Conservation (phyloP, 352 stramenopile genomes). For the Phytophthora sp. region DNA sequence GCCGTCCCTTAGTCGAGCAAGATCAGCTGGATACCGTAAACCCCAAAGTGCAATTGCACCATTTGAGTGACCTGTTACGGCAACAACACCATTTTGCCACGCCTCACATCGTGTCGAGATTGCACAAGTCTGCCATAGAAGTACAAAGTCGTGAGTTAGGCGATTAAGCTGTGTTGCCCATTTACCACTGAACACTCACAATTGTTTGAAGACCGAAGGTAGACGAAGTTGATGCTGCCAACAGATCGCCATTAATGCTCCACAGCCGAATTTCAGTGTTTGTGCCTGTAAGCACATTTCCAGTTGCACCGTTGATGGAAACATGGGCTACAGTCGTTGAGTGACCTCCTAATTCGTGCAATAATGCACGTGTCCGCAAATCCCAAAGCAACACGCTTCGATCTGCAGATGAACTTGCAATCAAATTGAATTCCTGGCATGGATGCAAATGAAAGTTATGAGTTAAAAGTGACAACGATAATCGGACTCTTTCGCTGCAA, state of each 20-base stretch:
- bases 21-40: conserved; percentile 62
- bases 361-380: conserved; percentile 56
- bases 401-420: conserved; percentile 66
- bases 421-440: conserved; percentile 64
- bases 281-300: conserved; percentile 65
- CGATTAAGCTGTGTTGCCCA: no score
- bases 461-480: no score
- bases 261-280: conserved; percentile 63
- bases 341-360: conserved; percentile 71
- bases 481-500: no score
- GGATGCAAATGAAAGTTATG: not conserved
- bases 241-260: conserved; percentile 82
- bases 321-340: conserved; percentile 51
- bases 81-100: conserved; percentile 76
- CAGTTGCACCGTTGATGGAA: conserved; percentile 72
- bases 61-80: conserved; percentile 71
- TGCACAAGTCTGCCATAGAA: conserved; percentile 58
- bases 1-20: conserved; percentile 40
- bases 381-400: conserved; percentile 75
- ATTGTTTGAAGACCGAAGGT: conserved; percentile 56
- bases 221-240: conserved; percentile 54
- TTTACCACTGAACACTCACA: conserved; percentile 57
- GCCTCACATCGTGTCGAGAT: conserved; percentile 75
- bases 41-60: conserved; percentile 80
- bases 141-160: not conserved